Conservation (phyloP, 2,329 filamentous ascomycete genomes). For the Fusarium sp. region DNA sequence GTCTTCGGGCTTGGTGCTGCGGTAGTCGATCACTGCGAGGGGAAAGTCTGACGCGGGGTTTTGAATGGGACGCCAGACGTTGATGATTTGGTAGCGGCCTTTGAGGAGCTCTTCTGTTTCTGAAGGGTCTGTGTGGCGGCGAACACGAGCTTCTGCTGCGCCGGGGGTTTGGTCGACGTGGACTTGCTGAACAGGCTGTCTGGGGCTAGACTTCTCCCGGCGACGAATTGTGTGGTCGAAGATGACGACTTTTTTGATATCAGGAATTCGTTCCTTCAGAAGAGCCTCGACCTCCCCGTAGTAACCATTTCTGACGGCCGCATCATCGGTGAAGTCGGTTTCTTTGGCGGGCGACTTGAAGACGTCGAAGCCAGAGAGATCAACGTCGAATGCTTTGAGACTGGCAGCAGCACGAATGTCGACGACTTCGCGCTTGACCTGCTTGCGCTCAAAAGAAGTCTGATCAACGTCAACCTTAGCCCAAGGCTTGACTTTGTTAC, state of each 20-base stretch:
- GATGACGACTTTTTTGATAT: slow-evolving; percentile 71
- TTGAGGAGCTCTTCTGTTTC: slow-evolving; percentile 53
- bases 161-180: slow-evolving; percentile 77
- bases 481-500: slow-evolving; percentile 35
- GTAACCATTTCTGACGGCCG: slow-evolving; percentile 65
- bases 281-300: slow-evolving; percentile 71
- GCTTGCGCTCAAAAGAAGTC: slow-evolving; percentile 35
- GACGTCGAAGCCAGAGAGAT: slow-evolving; percentile 43
- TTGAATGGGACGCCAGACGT: slow-evolving; percentile 54
- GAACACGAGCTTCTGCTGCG: slow-evolving; percentile 70
- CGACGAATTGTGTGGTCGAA: slow-evolving; percentile 79
- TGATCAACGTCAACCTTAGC: slow-evolving; percentile 41
- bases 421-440: slow-evolving; percentile 35
- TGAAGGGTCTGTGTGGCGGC: slow-evolving; percentile 64
- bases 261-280: slow-evolving; percentile 64
- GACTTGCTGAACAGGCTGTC: slow-evolving; percentile 75
- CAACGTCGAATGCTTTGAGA: slow-evolving; percentile 35
- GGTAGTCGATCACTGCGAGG: slow-evolving; percentile 42
- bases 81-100: slow-evolving; percentile 64
- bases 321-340: slow-evolving; percentile 66
- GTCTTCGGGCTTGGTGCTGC: slow-evolving; percentile 41
- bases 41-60: slow-evolving; percentile 42
- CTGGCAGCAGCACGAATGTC: slow-evolving; percentile 38
- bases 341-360: slow-evolving; percentile 56
- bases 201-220: slow-evolving; percentile 62